phyloP scores from a whole-genome alignment of 345 rosid species.

The Dipteronia sinensis region DNA sequence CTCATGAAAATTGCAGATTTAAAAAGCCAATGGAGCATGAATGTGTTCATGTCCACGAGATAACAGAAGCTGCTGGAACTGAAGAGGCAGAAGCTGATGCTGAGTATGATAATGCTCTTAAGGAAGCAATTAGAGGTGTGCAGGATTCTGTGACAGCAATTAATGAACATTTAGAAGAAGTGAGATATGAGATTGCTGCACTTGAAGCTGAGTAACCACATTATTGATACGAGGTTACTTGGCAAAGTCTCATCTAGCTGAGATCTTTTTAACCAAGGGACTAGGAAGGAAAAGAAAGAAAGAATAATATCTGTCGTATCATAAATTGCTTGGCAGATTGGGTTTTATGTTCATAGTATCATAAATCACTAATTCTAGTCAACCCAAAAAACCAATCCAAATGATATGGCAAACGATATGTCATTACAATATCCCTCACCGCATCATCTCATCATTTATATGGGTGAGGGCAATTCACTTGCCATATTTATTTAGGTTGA shows the following conservation, averaged over 20 bases:
- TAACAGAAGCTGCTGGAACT: conserved; percentile 81
- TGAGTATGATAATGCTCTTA: conserved; percentile 75
- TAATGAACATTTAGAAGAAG: conserved; percentile 80
- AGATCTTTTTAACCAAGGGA: not conserved
- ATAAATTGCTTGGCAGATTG: not conserved
- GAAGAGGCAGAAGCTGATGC: conserved; percentile 94
- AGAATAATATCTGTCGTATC: not conserved
- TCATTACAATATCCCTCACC: no score
- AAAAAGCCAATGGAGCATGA: conserved; percentile 71
- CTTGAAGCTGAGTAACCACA: conserved; percentile 44
- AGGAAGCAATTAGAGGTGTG: conserved; percentile 87
- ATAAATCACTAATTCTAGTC: no score
- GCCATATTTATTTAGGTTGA: no score
- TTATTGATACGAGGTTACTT: not conserved
- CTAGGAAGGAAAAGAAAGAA: not conserved
- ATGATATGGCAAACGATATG: no score
- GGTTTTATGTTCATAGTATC: not conserved
- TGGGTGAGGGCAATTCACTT: no score
- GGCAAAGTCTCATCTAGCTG: not conserved
- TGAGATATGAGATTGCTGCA: conserved; percentile 76
- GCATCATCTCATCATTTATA: no score
- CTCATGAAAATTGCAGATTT: conserved; percentile 75
- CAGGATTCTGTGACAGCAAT: conserved; percentile 83
- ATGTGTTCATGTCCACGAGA: conserved; percentile 82
- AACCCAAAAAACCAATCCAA: no score